Evolutionary conservation across 176 grass and related monocot species (phyloP).

Genomic region (Panicum miliaceum): DNA sequence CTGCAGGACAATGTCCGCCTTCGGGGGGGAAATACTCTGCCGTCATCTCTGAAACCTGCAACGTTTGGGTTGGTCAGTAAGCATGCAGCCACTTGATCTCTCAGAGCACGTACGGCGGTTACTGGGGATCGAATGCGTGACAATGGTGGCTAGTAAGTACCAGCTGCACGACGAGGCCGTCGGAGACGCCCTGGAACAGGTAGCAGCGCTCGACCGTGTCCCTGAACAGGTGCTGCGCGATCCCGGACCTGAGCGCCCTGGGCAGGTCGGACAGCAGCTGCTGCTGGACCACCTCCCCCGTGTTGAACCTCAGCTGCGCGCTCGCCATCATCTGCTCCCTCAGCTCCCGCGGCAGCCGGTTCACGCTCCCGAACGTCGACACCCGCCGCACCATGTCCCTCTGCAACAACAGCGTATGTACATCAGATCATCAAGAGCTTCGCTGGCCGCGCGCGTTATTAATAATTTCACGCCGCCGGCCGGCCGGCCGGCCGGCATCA

Average conservation of each 20-base stretch:
- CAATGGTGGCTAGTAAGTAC: not conserved
- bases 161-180: constrained; percentile 45
- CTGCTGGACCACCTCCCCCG: constrained; percentile 35
- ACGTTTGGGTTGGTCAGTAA: not conserved
- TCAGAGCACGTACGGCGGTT: not conserved
- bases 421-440: constrained; percentile 16
- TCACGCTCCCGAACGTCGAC: constrained; percentile 39
- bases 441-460: not conserved
- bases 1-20: constrained; percentile 53
- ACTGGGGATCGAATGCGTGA: not conserved
- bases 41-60: constrained; percentile 47
- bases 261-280: constrained; percentile 56
- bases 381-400: constrained; percentile 42
- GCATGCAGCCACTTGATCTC: no score
- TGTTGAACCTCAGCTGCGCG: constrained; percentile 59
- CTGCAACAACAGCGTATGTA: no score
- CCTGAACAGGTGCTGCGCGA: constrained; percentile 59
- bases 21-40: constrained; percentile 53
- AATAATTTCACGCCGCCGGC: no score
- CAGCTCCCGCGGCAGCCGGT: constrained; percentile 41
- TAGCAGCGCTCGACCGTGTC: constrained; percentile 29
- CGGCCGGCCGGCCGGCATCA: no score
- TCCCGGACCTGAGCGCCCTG: constrained; percentile 45
- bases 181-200: constrained; percentile 54
- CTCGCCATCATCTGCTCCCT: constrained; percentile 48